Conservation (phyloP, 352 stramenopile species). For the Globisporangium alternatum region DNA sequence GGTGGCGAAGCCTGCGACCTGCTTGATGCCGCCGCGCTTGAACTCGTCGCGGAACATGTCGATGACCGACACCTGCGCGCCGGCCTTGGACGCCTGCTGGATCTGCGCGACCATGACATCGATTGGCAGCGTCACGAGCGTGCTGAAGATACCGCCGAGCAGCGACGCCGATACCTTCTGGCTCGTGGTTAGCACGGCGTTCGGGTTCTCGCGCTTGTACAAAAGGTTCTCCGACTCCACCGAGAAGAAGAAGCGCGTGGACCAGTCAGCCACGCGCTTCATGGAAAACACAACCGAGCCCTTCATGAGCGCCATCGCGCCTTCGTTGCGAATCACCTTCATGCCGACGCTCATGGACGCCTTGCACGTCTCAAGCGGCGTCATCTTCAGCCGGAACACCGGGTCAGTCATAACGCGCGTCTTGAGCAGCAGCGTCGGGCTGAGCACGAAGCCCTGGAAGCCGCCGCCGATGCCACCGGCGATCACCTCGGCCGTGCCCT, state of each 20-base stretch:
- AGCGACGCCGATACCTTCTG: conserved; percentile 86
- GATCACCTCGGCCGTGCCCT: conserved; percentile 69
- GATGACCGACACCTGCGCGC: conserved; percentile 72
- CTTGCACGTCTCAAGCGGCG: conserved; percentile 71
- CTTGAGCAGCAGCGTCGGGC: conserved; percentile 91
- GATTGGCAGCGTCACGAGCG: conserved; percentile 86
- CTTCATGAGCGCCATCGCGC: conserved; percentile 89
- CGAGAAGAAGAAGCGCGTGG: conserved; percentile 91
- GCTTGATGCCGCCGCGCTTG: conserved; percentile 72
- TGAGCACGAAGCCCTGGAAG: conserved; percentile 92
- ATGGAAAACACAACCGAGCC: conserved; percentile 88
- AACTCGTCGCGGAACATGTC: conserved; percentile 76
- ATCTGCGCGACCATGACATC: conserved; percentile 94
- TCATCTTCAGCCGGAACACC: conserved; percentile 91
- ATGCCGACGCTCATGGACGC: conserved; percentile 83
- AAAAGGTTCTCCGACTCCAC: conserved; percentile 79
- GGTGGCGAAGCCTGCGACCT: conserved; percentile 76
- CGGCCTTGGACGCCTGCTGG: conserved; percentile 89
- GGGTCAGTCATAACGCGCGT: conserved; percentile 94
- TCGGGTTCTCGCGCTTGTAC: conserved; percentile 68
- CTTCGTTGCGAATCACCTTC: conserved; percentile 90
- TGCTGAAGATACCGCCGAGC: conserved; percentile 74
- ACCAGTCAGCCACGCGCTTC: conserved; percentile 93
- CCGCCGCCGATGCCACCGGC: conserved; percentile 88
- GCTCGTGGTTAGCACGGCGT: conserved; percentile 48